These are phyloP conservation scores for Lumnitzera racemosa DNA, from an alignment of 345 rosid species.

Conservation along the genomic window DNA sequence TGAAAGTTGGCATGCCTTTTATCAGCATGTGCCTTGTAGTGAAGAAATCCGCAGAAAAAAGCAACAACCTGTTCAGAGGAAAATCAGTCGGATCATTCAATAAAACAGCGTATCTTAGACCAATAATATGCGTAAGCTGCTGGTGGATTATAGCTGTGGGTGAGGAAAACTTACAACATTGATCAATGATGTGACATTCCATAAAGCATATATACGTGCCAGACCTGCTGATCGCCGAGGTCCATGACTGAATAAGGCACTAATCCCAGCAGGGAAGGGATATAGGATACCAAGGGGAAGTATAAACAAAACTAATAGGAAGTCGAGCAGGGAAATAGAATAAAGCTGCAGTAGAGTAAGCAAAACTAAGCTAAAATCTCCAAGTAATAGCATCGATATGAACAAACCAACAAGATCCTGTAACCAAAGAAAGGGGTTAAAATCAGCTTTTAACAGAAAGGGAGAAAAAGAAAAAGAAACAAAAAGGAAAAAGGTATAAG, in stretches of 20 bases:
- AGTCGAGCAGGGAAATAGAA: constrained; percentile 64
- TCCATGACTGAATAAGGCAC: constrained; percentile 89
- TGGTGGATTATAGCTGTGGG: neutral
- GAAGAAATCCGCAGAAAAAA: constrained; percentile 67
- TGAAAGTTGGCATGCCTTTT: constrained; percentile 58
- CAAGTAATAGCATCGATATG: constrained; percentile 66
- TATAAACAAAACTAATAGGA: constrained; percentile 53
- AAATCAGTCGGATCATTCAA: neutral
- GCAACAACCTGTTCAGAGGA: constrained; percentile 43
- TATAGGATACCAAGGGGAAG: constrained; percentile 75
- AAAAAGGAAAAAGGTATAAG: neutral
- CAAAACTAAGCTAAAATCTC: constrained; percentile 76
- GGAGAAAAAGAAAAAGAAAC: no score
- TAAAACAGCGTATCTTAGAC: neutral
- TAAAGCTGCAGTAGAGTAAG: constrained; percentile 88
- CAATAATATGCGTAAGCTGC: neutral
- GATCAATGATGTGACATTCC: constrained; percentile 75
- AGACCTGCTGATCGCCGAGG: constrained; percentile 81
- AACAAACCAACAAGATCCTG: constrained; percentile 93
- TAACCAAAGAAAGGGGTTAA: constrained; percentile 6
- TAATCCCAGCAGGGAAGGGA: constrained; percentile 91
- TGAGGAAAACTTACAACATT: constrained; percentile 58
- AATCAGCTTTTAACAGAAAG: constrained; percentile 5
- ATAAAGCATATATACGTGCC: constrained; percentile 77
- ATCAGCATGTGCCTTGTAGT: constrained; percentile 50